A percentile compares a stretch with the other conserved stretches of the same genome.
Conservation (phyloP, 768 basidiomycete species). For the Crepidotus variabilis region DNA sequence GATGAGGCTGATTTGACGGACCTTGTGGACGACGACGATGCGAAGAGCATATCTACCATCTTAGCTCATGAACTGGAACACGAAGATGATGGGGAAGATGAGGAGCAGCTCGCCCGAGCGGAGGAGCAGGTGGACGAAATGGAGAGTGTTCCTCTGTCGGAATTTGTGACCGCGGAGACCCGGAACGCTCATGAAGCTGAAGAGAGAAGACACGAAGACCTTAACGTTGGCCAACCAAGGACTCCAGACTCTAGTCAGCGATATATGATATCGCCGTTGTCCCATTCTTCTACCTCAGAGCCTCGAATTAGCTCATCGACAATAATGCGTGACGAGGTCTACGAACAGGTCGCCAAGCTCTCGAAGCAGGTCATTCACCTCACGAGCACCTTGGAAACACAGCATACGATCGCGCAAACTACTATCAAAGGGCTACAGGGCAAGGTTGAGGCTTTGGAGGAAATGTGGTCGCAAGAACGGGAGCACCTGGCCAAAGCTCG, state of each 20-base stretch:
- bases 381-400: constrained; percentile 68
- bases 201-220: constrained; percentile 32
- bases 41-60: constrained; percentile 68
- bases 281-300: constrained; percentile 3
- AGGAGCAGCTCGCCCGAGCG: constrained; percentile 34
- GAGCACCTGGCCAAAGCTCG: constrained; percentile 68
- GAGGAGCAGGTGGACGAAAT: constrained; percentile 7
- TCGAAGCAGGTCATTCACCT: constrained; percentile 72
- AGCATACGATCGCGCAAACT: constrained; percentile 72
- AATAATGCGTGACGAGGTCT: constrained; percentile 30
- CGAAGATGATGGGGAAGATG: constrained; percentile 73
- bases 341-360: constrained; percentile 63
- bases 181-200: constrained; percentile 51
- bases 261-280: constrained; percentile 11
- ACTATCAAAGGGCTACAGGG: constrained; percentile 66
- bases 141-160: constrained; percentile 4
- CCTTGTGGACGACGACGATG: constrained; percentile 58
- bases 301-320: not conserved
- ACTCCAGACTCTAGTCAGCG: constrained; percentile 71
- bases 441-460: constrained; percentile 67
- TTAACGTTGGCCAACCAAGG: constrained; percentile 55
- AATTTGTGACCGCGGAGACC: constrained; percentile 16
- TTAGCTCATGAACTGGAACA: constrained; percentile 65
- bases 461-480: constrained; percentile 76
- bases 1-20: constrained; percentile 25